Conservation (phyloP, 352 stramenopile genomes). For the Globisporangium okanoganense region DNA sequence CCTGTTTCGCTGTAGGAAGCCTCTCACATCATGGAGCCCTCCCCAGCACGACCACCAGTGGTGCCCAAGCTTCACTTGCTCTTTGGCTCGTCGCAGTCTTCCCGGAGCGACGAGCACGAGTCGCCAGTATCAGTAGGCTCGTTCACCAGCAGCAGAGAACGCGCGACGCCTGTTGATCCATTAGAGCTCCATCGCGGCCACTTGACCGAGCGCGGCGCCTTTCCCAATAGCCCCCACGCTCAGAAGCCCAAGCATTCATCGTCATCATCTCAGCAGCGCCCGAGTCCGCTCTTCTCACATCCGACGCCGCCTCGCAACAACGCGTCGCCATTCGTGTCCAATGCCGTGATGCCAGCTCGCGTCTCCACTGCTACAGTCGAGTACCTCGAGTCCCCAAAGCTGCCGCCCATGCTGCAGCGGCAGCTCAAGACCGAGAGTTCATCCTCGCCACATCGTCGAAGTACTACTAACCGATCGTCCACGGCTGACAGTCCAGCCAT, state of each 20-base stretch:
- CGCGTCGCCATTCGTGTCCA: neutral
- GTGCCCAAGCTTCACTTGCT: conserved; percentile 19
- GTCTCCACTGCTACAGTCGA: conserved; percentile 28
- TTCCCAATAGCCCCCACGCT: neutral
- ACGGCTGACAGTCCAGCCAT: neutral
- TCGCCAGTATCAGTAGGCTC: neutral
- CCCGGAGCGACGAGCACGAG: neutral
- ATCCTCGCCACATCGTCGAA: neutral
- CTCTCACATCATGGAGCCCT: conserved; percentile 13
- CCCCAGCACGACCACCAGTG: neutral
- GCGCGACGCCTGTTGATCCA: neutral
- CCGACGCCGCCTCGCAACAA: conserved; percentile 2
- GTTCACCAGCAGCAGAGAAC: neutral
- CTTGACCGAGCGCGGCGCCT: neutral
- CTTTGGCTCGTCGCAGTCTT: neutral
- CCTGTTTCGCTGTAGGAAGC: neutral
- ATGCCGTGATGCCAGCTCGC: conserved; percentile 21
- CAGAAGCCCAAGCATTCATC: neutral
- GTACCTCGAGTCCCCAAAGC: conserved; percentile 28
- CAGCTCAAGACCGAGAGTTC: conserved; percentile 6
- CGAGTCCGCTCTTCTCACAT: conserved; percentile 4
- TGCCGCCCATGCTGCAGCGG: conserved; percentile 37
- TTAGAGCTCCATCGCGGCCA: neutral
- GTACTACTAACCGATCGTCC: neutral
- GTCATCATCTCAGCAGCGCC: neutral